These are phyloP conservation scores for Lactarius hatsudake DNA, from an alignment of 768 basidiomycete genomes.

Conservation along the genomic window DNA sequence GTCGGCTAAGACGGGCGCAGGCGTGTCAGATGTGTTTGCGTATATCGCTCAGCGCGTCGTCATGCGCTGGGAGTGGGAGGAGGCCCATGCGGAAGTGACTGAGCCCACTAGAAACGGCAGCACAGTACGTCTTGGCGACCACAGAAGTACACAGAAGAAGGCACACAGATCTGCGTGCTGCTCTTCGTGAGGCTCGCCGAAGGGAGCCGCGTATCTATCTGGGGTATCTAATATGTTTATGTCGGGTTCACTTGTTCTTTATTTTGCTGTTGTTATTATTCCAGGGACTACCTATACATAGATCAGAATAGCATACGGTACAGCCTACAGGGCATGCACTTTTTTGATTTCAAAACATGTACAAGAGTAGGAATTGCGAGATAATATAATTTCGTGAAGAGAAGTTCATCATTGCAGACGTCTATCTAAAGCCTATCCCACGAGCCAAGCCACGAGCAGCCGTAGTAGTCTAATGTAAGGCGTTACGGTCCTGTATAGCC, in stretches of 20 bases:
- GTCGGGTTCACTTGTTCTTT: not conserved
- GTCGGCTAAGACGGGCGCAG: constrained; percentile 75
- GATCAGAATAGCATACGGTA: not conserved
- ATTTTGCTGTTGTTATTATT: not conserved
- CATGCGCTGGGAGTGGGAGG: constrained; percentile 64
- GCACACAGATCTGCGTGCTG: constrained; percentile 4
- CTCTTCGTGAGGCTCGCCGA: constrained; percentile 19
- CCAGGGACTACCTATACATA: not conserved
- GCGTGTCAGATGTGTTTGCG: constrained; percentile 71
- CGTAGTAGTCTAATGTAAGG: no score
- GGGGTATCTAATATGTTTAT: not conserved
- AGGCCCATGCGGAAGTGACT: constrained; percentile 45
- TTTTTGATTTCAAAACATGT: not conserved
- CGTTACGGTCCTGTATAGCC: no score
- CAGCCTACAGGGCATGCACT: not conserved
- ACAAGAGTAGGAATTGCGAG: not conserved
- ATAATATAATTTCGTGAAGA: not conserved
- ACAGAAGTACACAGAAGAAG: not conserved
- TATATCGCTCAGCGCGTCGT: constrained; percentile 68
- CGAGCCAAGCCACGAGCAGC: no score
- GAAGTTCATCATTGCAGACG: not conserved
- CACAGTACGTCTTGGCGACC: constrained; percentile 16
- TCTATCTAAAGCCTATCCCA: not conserved
- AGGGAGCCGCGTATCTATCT: not conserved
- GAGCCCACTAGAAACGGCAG: constrained; percentile 37